These are phyloP conservation scores for Pisolithus orientalis DNA, from an alignment of 768 basidiomycete species.

Conservation along the genomic window DNA sequence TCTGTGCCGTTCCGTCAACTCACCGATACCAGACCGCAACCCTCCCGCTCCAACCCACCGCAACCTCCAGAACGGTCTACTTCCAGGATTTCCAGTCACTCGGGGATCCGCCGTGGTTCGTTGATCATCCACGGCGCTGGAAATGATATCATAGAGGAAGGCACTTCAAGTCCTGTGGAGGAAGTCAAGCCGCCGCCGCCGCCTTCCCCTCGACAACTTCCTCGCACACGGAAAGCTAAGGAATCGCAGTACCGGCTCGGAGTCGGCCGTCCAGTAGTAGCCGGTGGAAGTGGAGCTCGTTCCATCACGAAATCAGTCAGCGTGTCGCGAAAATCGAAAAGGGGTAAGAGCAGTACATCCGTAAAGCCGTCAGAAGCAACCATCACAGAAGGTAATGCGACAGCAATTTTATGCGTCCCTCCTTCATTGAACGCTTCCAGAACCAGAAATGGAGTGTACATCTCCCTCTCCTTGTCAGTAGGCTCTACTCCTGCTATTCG, in stretches of 20 bases:
- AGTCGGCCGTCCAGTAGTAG: conserved; percentile 60
- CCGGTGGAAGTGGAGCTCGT: conserved; percentile 63
- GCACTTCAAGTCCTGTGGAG: conserved; percentile 17
- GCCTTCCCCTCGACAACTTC: conserved; percentile 21
- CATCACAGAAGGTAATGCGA: conserved; percentile 45
- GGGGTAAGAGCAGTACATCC: conserved; percentile 44
- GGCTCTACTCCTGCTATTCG: neutral
- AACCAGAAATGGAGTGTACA: conserved; percentile 14
- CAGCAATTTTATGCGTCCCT: neutral
- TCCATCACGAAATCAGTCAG: conserved; percentile 54
- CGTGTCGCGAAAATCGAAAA: conserved; percentile 39
- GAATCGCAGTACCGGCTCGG: conserved; percentile 66
- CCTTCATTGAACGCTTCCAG: conserved; percentile 14
- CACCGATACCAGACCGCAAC: conserved; percentile 17
- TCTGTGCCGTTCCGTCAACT: conserved; percentile 31
- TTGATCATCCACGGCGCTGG: conserved; percentile 36
- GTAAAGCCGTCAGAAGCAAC: conserved; percentile 48
- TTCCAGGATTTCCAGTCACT: conserved; percentile 26
- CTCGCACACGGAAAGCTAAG: conserved; percentile 63
- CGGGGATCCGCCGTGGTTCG: conserved; percentile 22
- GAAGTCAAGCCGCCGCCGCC: conserved; percentile 9
- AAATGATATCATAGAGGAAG: conserved; percentile 33
- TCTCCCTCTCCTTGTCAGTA: conserved; percentile 11
- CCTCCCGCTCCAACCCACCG: conserved; percentile 14
- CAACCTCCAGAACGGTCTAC: conserved; percentile 25